Base-by-base conservation (phyloP, 495 filamentous ascomycete genomes). In the Cairneyella variabilis region DNA sequence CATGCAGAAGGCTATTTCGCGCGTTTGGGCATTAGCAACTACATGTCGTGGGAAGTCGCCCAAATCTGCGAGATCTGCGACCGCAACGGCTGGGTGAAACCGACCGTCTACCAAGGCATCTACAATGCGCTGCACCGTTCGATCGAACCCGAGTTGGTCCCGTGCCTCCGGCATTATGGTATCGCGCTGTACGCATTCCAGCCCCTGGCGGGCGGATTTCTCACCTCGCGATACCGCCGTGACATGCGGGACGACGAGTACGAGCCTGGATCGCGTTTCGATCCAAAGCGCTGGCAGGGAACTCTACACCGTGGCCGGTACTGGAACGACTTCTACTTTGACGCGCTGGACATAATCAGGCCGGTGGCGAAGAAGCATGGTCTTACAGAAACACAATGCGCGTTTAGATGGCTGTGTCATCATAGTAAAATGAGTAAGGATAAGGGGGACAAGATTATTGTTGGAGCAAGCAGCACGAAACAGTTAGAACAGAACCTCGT, bases 231-330 rank as follows among this genome's bases (percentile, higher is more conserved):
- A n/a, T 70, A 66, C 43, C 39, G 51, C 38, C 59, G 64, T 14
- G 64, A n/a, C n/a, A n/a, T n/a, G n/a, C n/a, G 63, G 16, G 61
- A 63, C 6, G 60, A 49, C 2, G 63, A 66, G 81, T 0, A 86
- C 85, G 9, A 65, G 66, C 0, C 76, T 78, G 48, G 89, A 88
- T 12, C 78, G 88, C 16, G 95, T 80, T 70, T 83, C 77, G 53
- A 76, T 83, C 53, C 69, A 62, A 22, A 63, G 64, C 22, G 27
- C 6, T 11, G 14, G 23, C 53, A 57, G 38, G 58, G 53, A 0
- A 38, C 42, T n/a, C 51, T 67, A 20, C 64, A 71, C 42, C 70
- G 70, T 1, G 53, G 48, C 5, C 63, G 74, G 1, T 79, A 79
- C 45, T 78, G 72, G 67, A 74, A 72, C 26, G 69, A 71, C 37